Conservation (phyloP, 1,139 yeast genomes). For the Geotrichum klebahnii region DNA sequence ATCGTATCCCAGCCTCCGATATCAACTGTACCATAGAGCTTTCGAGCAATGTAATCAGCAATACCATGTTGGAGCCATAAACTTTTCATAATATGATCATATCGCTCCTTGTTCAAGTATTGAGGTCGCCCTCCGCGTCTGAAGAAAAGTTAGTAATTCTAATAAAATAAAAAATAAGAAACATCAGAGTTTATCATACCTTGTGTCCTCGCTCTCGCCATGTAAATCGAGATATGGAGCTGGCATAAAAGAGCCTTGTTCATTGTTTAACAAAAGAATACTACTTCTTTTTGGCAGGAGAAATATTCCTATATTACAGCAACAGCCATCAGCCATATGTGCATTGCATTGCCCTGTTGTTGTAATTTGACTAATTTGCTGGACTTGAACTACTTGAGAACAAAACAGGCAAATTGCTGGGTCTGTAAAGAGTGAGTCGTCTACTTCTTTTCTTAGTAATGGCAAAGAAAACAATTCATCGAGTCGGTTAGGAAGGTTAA, state of each 20-base stretch:
- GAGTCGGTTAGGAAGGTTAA: constrained; percentile 59
- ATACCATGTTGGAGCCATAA: constrained; percentile 79
- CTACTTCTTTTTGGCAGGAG: constrained; percentile 71
- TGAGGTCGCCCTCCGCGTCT: constrained; percentile 57
- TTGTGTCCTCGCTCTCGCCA: constrained; percentile 78
- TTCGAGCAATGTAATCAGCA: constrained; percentile 71
- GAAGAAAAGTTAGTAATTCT: not conserved
- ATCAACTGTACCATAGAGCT: constrained; percentile 70
- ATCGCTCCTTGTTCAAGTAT: constrained; percentile 57
- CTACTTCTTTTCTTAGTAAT: constrained; percentile 31
- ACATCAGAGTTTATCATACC: not conserved
- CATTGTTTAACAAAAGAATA: constrained; percentile 57
- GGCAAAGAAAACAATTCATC: constrained; percentile 54
- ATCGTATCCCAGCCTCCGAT: constrained; percentile 25
- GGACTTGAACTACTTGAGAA: constrained; percentile 64
- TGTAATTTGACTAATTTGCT: constrained; percentile 51
- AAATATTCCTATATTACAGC: constrained; percentile 69
- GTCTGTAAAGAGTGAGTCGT: constrained; percentile 44
- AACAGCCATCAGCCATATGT: constrained; percentile 45
- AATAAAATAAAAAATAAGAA: not conserved
- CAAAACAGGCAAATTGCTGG: constrained; percentile 88
- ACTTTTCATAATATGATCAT: constrained; percentile 60
- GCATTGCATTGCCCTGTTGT: constrained; percentile 38
- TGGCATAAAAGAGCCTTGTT: constrained; percentile 71
- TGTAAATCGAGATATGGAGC: constrained; percentile 84